Evolutionary conservation across 345 rosid genomes (phyloP).

Genomic region (Syzygium jambos): DNA sequence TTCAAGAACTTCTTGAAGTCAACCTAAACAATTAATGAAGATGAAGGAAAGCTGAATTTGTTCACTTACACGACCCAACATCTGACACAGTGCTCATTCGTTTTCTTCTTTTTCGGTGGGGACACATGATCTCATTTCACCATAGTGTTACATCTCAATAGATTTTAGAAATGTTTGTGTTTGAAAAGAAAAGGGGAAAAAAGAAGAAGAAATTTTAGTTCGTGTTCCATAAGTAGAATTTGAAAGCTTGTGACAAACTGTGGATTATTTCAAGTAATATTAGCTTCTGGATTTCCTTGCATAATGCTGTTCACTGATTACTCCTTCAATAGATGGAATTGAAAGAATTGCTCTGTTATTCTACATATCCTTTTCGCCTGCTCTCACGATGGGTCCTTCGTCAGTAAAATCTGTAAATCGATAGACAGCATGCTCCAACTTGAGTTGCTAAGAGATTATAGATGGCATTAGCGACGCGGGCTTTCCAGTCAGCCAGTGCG

Average conservation of each 20-base stretch:
- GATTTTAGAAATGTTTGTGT: not conserved
- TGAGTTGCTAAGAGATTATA: not conserved
- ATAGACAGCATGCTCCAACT: not conserved
- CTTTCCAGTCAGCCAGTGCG: not conserved
- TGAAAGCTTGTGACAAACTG: not conserved
- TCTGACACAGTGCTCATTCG: not conserved
- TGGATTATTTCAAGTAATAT: too few species aligned
- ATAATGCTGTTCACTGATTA: not conserved
- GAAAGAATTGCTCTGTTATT: not conserved
- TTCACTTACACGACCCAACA: not conserved
- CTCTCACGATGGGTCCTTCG: not conserved
- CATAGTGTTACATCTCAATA: not conserved
- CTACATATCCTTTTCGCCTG: not conserved
- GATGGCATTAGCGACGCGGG: not conserved
- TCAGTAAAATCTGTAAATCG: not conserved
- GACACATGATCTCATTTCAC: not conserved
- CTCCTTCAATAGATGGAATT: not conserved
- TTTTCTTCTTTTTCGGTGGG: not conserved
- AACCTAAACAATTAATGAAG: not conserved
- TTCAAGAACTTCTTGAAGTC: slow-evolving; percentile 70
- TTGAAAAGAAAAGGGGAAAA: not conserved
- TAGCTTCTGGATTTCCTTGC: not conserved
- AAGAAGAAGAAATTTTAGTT: not conserved
- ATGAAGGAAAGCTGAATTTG: not conserved
- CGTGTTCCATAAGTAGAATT: not conserved